Percentiles rank a stretch among this genome's conserved stretches.
Evolutionary conservation across 208 protist species (phyloP).

Genomic region (Crithidia sp.): DNA sequence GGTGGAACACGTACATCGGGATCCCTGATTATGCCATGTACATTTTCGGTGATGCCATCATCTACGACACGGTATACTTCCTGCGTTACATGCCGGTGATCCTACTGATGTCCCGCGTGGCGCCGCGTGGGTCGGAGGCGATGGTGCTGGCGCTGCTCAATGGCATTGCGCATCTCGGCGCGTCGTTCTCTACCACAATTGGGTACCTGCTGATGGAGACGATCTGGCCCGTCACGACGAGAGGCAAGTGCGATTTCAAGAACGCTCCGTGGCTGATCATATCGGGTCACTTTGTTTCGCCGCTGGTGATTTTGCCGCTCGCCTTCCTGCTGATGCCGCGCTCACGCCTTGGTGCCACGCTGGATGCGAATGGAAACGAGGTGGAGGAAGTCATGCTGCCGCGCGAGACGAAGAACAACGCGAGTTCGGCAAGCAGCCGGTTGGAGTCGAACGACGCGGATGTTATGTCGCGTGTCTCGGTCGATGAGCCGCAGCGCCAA

Average conservation of each 20-base stretch:
- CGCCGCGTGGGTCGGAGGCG: conserved; percentile 15
- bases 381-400: conserved; percentile 12
- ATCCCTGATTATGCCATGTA: conserved; percentile 78
- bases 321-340: conserved; percentile 64
- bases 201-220: conserved; percentile 24
- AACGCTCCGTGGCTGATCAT: conserved; percentile 65
- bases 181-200: conserved; percentile 4
- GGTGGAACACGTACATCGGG: conserved; percentile 66
- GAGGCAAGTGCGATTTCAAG: conserved; percentile 13
- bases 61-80: conserved; percentile 62
- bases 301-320: conserved; percentile 55
- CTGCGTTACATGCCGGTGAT: conserved; percentile 76
- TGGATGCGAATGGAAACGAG: conserved; percentile 52
- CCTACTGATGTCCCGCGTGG: conserved; percentile 18
- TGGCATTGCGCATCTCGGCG: neutral
- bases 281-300: conserved; percentile 52
- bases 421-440: neutral
- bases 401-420: neutral
- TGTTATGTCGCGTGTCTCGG: neutral
- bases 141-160: conserved; percentile 15
- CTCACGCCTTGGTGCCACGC: conserved; percentile 55
- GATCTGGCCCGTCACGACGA: conserved; percentile 18
- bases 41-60: conserved; percentile 70
- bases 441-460: neutral
- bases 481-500: neutral